Evolutionary conservation across 1,284 basidiomycete species (phyloP).

Genomic region (Austroboletus sp.): DNA sequence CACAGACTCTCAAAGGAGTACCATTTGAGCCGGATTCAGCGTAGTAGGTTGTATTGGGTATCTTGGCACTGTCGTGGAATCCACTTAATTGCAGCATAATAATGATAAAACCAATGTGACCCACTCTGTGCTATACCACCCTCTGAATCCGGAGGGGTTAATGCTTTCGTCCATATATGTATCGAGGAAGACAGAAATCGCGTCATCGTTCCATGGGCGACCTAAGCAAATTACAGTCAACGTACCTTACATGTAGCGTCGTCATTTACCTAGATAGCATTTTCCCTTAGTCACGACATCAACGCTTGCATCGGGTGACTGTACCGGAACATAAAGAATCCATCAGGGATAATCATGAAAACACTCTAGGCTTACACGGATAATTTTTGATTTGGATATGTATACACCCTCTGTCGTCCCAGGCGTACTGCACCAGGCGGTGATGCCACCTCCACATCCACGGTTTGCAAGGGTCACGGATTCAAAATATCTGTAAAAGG

Average conservation of each 20-base stretch:
- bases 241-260: background rate
- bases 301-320: conserved; percentile 58
- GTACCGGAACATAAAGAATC: background rate
- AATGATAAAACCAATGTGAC: background rate
- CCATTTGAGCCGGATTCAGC: conserved; percentile 55
- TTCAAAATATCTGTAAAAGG: conserved; percentile 49
- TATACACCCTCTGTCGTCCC: conserved; percentile 49
- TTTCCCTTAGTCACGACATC: conserved; percentile 39
- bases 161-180: conserved; percentile 60
- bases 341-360: conserved; percentile 35
- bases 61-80: conserved; percentile 34
- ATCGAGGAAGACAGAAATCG: conserved; percentile 47
- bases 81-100: background rate
- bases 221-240: conserved; percentile 30
- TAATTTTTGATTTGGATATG: conserved; percentile 51
- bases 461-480: conserved; percentile 54
- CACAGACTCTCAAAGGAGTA: conserved; percentile 12
- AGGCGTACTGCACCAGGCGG: conserved; percentile 52
- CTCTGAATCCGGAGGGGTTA: conserved; percentile 44
- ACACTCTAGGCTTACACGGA: conserved; percentile 49
- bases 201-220: conserved; percentile 58
- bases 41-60: conserved; percentile 53
- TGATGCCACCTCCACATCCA: conserved; percentile 56
- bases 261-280: conserved; percentile 46
- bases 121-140: conserved; percentile 28